Evolutionary conservation across 2,329 filamentous ascomycete species (phyloP).

Genomic region (Colletotrichum chlorophyti): DNA sequence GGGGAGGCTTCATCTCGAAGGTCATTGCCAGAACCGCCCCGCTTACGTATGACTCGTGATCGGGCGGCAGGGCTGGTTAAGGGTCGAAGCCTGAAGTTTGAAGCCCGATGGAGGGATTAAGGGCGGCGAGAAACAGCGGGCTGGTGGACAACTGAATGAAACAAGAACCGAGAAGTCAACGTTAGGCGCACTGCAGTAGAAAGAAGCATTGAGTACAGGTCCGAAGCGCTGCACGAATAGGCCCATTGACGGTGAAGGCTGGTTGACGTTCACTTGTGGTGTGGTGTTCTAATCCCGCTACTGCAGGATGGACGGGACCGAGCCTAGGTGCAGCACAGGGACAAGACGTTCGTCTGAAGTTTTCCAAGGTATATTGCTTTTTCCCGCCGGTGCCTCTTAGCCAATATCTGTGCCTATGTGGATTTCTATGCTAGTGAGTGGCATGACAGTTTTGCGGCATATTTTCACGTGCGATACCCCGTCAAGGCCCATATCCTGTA

Average conservation of each 20-base stretch:
- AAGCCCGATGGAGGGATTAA: too few relatives aligned
- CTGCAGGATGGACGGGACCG: slow-evolving; percentile 20
- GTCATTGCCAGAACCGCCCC: slow-evolving; percentile 2
- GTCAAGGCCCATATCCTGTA: too few relatives aligned
- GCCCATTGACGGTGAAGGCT: neutral
- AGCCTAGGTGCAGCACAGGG: slow-evolving; percentile 18
- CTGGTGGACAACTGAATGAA: too few relatives aligned
- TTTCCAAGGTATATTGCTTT: neutral
- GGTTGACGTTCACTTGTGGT: slow-evolving; percentile 15
- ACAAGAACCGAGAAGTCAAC: neutral
- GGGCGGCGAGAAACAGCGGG: too few relatives aligned
- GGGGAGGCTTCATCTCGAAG: too few relatives aligned
- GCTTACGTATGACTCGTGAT: slow-evolving; percentile 1
- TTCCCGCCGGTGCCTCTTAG: too few relatives aligned
- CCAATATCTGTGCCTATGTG: neutral
- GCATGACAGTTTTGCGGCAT: too few relatives aligned
- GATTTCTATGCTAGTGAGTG: too few relatives aligned
- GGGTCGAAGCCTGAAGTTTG: too few relatives aligned
- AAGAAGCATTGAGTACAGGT: too few relatives aligned
- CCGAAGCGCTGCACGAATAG: slow-evolving; percentile 9
- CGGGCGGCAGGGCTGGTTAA: slow-evolving; percentile 1
- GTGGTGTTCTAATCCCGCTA: slow-evolving; percentile 13
- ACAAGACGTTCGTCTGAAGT: slow-evolving; percentile 16
- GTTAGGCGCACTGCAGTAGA: neutral
- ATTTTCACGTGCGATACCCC: too few relatives aligned